These are phyloP conservation scores for Hypoxylon fuscum DNA, from an alignment of 495 filamentous ascomycete genomes.

Conservation along the genomic window DNA sequence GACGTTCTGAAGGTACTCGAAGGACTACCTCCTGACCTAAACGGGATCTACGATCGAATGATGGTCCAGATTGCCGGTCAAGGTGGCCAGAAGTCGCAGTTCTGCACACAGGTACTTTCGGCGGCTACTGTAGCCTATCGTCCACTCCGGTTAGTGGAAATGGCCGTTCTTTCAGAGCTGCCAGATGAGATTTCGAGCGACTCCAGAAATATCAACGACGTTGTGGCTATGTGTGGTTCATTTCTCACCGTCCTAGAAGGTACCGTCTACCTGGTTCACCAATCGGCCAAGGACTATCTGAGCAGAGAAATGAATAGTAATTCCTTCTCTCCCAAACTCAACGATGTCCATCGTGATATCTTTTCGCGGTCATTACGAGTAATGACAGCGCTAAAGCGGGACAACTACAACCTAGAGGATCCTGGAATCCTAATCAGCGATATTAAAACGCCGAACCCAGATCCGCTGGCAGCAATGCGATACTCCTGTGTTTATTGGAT, in stretches of 20 bases:
- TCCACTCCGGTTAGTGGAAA: conserved; percentile 33
- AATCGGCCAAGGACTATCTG: conserved; percentile 56
- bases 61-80: conserved; percentile 17
- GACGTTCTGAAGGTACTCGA: conserved; percentile 22
- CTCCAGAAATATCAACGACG: not conserved
- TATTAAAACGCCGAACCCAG: conserved; percentile 25
- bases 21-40: conserved; percentile 25
- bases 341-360: conserved; percentile 40
- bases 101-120: conserved; percentile 34
- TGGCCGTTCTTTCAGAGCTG: conserved; percentile 20
- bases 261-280: conserved; percentile 51
- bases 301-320: not conserved
- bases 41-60: conserved; percentile 41
- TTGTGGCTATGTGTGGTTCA: conserved; percentile 44
- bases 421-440: conserved; percentile 25
- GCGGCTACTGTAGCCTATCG: conserved; percentile 18
- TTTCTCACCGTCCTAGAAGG: conserved; percentile 44
- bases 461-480: conserved; percentile 42
- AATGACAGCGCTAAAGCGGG: conserved; percentile 19
- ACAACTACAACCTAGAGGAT: conserved; percentile 25
- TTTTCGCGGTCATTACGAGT: conserved; percentile 41
- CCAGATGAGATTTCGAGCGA: not conserved
- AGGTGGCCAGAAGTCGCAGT: not conserved
- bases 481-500: conserved; percentile 53
- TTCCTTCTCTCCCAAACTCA: conserved; percentile 31